phyloP scores from a whole-genome alignment of 306 rosid genomes.

The Hippophae tibetana region DNA sequence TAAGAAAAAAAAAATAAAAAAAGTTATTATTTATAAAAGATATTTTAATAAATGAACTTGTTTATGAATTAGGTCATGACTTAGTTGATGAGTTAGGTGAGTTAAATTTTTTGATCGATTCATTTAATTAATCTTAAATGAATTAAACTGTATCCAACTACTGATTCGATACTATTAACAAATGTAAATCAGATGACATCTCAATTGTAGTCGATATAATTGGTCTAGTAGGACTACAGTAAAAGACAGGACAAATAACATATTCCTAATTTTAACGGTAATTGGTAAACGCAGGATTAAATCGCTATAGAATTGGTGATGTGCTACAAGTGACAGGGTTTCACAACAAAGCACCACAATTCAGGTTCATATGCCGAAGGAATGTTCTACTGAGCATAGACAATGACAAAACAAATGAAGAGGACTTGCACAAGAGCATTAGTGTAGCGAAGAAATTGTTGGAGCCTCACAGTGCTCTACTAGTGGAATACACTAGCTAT shows the following conservation, averaged over 20 bases:
- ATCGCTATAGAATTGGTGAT: constrained; percentile 79
- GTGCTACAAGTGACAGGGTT: constrained; percentile 74
- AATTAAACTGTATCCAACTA: too few relatives aligned
- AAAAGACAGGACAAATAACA: neutral
- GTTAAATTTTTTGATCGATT: too few relatives aligned
- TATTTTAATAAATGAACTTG: too few relatives aligned
- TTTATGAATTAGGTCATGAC: too few relatives aligned
- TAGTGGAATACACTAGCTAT: constrained; percentile 76
- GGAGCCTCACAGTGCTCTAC: constrained; percentile 50
- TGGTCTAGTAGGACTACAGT: too few relatives aligned
- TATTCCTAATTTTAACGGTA: neutral
- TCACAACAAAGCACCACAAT: constrained; percentile 71
- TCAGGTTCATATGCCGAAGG: constrained; percentile 71
- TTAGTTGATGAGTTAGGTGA: too few relatives aligned
- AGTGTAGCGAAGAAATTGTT: constrained; percentile 51
- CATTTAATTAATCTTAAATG: too few relatives aligned
- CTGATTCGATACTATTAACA: too few relatives aligned
- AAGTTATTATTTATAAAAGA: too few relatives aligned
- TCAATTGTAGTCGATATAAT: too few relatives aligned
- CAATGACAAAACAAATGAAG: constrained; percentile 76
- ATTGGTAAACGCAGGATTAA: constrained; percentile 29
- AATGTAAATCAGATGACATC: too few relatives aligned
- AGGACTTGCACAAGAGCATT: constrained; percentile 61
- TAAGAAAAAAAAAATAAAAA: too few relatives aligned
- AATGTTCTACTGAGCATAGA: constrained; percentile 85